These are phyloP conservation scores for Athelia sp. DNA, from an alignment of 1,284 basidiomycete species.

Conservation along the genomic window DNA sequence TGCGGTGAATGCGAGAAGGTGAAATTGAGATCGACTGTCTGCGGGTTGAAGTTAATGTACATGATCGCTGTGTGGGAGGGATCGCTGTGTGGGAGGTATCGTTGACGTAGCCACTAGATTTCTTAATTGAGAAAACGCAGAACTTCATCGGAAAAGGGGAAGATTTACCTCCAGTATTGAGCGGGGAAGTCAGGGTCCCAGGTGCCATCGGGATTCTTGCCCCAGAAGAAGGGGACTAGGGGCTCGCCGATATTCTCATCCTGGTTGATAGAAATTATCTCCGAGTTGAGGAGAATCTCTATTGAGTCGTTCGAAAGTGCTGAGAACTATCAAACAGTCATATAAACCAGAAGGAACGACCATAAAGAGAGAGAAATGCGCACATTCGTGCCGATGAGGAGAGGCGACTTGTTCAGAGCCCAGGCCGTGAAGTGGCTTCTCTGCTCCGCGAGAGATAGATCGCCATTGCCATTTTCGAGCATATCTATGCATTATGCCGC, in stretches of 20 bases:
- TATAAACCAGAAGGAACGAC: neutral
- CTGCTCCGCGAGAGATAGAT: constrained; percentile 17
- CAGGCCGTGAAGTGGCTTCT: constrained; percentile 19
- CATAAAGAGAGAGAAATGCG: neutral
- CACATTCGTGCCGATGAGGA: constrained; percentile 21
- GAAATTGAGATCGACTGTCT: constrained; percentile 22
- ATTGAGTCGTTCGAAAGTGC: constrained; percentile 16
- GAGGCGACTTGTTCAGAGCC: constrained; percentile 18
- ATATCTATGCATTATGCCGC: constrained; percentile 17
- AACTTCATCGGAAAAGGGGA: too few species aligned
- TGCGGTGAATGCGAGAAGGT: constrained; percentile 7
- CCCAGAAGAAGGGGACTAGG: constrained; percentile 23
- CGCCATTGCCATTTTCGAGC: constrained; percentile 21
- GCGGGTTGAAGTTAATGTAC: constrained; percentile 23
- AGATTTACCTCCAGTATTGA: constrained; percentile 26
- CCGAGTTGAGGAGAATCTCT: constrained; percentile 17
- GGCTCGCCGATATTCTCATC: constrained; percentile 19
- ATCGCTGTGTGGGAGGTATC: constrained; percentile 12
- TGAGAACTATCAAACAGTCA: too few species aligned
- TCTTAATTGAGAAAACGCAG: too few species aligned
- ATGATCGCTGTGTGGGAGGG: too few species aligned
- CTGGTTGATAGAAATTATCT: constrained; percentile 22
- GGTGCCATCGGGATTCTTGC: constrained; percentile 22
- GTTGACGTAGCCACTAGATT: too few species aligned
- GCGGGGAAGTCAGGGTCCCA: constrained; percentile 23